Conservation (phyloP, 306 rosid species). For the Citrullus amarus region DNA sequence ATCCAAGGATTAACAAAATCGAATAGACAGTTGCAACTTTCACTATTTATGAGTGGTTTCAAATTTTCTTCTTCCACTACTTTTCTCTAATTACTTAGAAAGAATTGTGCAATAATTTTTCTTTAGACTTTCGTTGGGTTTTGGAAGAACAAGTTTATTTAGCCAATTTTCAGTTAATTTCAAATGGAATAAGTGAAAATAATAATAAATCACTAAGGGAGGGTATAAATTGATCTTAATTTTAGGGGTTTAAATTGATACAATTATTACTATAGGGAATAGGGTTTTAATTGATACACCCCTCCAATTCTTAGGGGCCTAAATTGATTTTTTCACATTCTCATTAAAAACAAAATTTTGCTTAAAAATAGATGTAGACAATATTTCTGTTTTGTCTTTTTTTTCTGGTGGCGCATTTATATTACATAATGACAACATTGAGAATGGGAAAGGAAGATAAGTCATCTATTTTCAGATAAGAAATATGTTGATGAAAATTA, state of each 20-base stretch:
- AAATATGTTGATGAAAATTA: not conserved
- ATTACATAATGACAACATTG: not conserved
- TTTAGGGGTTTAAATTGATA: not conserved
- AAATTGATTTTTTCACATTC: not conserved
- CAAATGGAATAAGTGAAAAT: not conserved
- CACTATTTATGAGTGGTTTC: not conserved
- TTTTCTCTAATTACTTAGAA: not conserved
- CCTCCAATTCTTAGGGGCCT: not conserved
- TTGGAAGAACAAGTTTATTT: not conserved
- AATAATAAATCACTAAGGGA: not conserved
- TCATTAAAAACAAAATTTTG: not conserved
- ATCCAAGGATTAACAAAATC: not conserved
- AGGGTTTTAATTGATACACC: not conserved
- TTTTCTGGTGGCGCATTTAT: not conserved
- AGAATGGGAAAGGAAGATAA: not conserved
- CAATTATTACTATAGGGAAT: not conserved
- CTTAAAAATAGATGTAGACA: not conserved
- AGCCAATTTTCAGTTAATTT: not conserved
- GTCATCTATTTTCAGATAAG: not conserved
- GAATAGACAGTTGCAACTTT: not conserved
- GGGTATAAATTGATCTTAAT: not conserved
- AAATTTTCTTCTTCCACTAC: not conserved
- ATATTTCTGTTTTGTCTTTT: not conserved
- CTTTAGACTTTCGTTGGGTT: not conserved
- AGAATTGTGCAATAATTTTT: not conserved